Conservation (phyloP, 345 rosid species). For the Mercurialis annua region DNA sequence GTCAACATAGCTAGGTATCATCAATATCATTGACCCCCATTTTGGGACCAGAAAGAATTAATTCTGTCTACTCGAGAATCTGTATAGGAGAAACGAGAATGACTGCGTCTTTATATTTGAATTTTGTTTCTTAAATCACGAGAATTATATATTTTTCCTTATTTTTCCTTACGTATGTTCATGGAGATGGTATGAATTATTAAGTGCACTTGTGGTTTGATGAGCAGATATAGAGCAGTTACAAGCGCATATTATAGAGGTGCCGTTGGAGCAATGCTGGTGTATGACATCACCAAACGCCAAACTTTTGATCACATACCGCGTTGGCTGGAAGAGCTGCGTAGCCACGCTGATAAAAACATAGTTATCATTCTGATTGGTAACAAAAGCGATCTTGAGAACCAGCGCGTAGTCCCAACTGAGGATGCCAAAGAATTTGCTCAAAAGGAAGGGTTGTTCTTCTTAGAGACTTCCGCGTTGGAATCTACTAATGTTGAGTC, state of each 20-base stretch:
- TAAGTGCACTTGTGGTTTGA: slow-evolving; percentile 4
- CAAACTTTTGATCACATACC: slow-evolving; percentile 82
- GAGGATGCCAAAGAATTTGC: slow-evolving; percentile 83
- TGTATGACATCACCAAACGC: slow-evolving; percentile 66
- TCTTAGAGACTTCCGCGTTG: slow-evolving; percentile 73
- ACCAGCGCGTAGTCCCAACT: slow-evolving; percentile 54
- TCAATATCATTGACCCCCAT: too few relatives aligned
- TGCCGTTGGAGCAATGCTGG: slow-evolving; percentile 89
- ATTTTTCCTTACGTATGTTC: background rate
- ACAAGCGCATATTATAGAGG: slow-evolving; percentile 87
- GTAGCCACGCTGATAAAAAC: slow-evolving; percentile 77
- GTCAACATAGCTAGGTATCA: background rate
- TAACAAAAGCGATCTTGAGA: slow-evolving; percentile 67
- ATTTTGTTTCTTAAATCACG: background rate
- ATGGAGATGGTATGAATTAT: slow-evolving; percentile 4
- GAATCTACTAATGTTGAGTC: slow-evolving; percentile 69
- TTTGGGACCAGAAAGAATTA: background rate
- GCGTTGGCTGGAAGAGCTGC: slow-evolving; percentile 78
- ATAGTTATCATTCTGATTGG: slow-evolving; percentile 73
- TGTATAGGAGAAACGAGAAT: background rate
- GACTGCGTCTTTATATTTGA: background rate
- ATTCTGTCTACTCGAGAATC: too few relatives aligned
- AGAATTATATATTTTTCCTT: background rate
- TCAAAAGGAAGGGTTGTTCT: slow-evolving; percentile 73
- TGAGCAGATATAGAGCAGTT: slow-evolving; percentile 70